Evolutionary conservation across 441 rosid genomes (phyloP), one percentile per base, ranked within the genome.

Genomic region (Gossypium davidsonii): DNA sequence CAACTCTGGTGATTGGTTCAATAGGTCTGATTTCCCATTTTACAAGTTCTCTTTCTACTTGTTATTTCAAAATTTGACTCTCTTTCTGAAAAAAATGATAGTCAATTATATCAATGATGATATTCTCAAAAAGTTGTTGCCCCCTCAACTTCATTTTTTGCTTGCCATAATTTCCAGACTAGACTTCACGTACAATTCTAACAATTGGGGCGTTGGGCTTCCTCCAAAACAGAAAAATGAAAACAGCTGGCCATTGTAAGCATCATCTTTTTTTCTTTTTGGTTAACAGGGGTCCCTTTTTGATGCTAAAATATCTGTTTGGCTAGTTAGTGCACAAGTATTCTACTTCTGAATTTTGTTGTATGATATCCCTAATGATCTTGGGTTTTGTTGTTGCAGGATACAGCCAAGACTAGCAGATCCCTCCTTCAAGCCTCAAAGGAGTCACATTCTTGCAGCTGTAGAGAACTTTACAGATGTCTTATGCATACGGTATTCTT

Each of bases 1-100:
- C 90, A 89, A 95, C 75, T 95, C 99, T 26, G 99, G 98, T 74
- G 99, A 95, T 81, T 95, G 98, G 98, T 90, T 95, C 81, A 95
- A 95, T 78, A 95, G 97, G 99, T 92, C 65, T 72, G 78, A 70
- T 68, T 51, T 66, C 51, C 69, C 20, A 14, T 76, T 71, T 72
- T 69, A 42, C 25, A 17, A 74, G 49, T 25, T 62, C 51, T 17
- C 63, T 70, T 76, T 31, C 17, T 52, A 11, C 42, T 72, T 67
- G 21, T 21, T 55, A 12, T 66, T 48, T 74, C 20, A 59, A 62
- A 59, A 11, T 68, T 69, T 76, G 15, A 31, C 15, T 52, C 17
- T 11, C 15, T 0, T 15, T 51, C 28, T 52, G 17, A 51, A 51
- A 28, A 68, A 28, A 28, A 2, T 4, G 39, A 20, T 17, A 57